These are phyloP conservation scores for Ophiostoma triangulosporum DNA, from an alignment of 2,329 filamentous ascomycete species.

Conservation along the genomic window DNA sequence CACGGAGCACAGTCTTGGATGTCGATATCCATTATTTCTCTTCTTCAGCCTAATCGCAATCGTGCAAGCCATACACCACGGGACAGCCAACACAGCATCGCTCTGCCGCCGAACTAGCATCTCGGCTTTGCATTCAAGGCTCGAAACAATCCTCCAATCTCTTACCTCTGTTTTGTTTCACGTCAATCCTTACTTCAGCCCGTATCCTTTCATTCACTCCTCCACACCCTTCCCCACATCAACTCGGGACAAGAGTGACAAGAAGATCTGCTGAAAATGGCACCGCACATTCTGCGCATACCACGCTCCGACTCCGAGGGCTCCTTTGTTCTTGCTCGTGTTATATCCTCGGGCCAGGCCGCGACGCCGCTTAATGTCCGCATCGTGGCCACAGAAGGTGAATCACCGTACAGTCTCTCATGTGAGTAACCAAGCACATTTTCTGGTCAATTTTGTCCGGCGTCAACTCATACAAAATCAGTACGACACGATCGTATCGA, in stretches of 20 bases:
- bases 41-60: not conserved
- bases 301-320: conserved; percentile 38
- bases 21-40: not conserved
- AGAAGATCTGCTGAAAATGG: not conserved
- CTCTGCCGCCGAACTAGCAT: not conserved
- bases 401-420: conserved; percentile 42
- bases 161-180: not conserved
- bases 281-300: conserved; percentile 39
- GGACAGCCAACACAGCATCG: not conserved
- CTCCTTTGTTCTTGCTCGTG: conserved; percentile 47
- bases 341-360: conserved; percentile 29
- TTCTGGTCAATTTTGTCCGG: not conserved
- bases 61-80: not conserved
- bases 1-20: too few species aligned
- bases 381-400: conserved; percentile 54
- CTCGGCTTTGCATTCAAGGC: not conserved
- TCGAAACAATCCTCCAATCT: not conserved
- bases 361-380: conserved; percentile 48
- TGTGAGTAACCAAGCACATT: conserved; percentile 29
- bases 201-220: not conserved
- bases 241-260: not conserved
- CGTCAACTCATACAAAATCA: too few species aligned
- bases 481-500: conserved; percentile 44
- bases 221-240: not conserved
- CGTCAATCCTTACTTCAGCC: not conserved